Evolutionary conservation across 2,329 filamentous ascomycete species (phyloP).

Genomic region (Dactylonectria estremocensis): DNA sequence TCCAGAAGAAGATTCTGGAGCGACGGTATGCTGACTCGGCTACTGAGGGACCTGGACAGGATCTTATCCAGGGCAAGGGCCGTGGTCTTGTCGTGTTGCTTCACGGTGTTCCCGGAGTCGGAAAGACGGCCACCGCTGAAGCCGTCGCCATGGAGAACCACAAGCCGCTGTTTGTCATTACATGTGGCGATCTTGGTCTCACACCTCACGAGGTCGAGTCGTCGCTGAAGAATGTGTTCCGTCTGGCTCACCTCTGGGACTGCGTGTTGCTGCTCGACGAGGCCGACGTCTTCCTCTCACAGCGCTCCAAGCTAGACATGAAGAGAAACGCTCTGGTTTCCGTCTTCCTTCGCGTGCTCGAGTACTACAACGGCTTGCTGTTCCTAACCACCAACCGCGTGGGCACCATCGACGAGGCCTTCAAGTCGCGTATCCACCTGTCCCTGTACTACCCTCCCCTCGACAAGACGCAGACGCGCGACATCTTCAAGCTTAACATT

Average conservation of each 20-base stretch:
- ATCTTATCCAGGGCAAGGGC: slow-evolving; percentile 63
- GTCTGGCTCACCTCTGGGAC: slow-evolving; percentile 58
- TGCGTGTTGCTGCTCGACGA: slow-evolving; percentile 57
- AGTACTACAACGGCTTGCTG: slow-evolving; percentile 64
- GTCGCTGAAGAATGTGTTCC: slow-evolving; percentile 60
- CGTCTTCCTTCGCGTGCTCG: slow-evolving; percentile 62
- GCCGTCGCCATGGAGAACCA: slow-evolving; percentile 58
- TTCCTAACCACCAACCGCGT: slow-evolving; percentile 68
- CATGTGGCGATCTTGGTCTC: slow-evolving; percentile 64
- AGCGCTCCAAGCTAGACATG: slow-evolving; percentile 51
- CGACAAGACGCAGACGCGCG: slow-evolving; percentile 55
- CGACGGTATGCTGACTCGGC: slow-evolving; percentile 50
- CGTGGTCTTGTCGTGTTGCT: slow-evolving; percentile 61
- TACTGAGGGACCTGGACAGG: slow-evolving; percentile 51
- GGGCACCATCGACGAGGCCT: slow-evolving; percentile 64
- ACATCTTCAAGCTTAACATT: slow-evolving; percentile 60
- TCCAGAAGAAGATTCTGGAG: slow-evolving; percentile 58
- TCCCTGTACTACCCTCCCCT: slow-evolving; percentile 61
- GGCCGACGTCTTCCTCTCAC: slow-evolving; percentile 54
- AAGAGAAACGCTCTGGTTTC: slow-evolving; percentile 57
- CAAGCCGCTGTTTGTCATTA: slow-evolving; percentile 65
- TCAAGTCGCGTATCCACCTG: slow-evolving; percentile 64
- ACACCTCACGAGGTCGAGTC: slow-evolving; percentile 59
- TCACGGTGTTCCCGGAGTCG: slow-evolving; percentile 64
- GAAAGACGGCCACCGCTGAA: slow-evolving; percentile 65